These are phyloP conservation scores for Neoarthrinium moseri DNA, from an alignment of 2,329 filamentous ascomycete species.

Conservation along the genomic window DNA sequence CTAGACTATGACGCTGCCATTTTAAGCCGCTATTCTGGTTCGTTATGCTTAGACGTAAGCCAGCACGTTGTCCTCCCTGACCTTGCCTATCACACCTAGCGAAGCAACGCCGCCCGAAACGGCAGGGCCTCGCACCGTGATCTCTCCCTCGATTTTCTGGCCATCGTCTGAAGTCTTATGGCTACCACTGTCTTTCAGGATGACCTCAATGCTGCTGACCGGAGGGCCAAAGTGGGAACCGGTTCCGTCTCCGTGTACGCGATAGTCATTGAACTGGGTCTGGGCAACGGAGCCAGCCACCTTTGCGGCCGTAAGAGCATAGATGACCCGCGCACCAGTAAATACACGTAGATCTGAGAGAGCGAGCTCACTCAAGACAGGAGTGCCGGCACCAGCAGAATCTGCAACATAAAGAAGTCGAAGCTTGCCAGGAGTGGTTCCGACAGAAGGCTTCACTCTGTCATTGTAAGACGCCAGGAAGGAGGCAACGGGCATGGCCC, in stretches of 20 bases:
- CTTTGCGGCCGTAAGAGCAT: constrained; percentile 76
- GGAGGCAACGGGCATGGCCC: constrained; percentile 69
- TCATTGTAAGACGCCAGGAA: constrained; percentile 62
- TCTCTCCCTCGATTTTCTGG: constrained; percentile 56
- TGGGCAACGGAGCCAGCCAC: constrained; percentile 91
- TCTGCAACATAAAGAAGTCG: constrained; percentile 81
- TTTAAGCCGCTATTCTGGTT: not conserved
- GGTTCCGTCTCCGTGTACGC: constrained; percentile 45
- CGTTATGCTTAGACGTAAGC: constrained; percentile 42
- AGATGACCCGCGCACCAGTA: constrained; percentile 76
- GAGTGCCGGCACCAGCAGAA: constrained; percentile 59
- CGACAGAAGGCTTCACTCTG: constrained; percentile 56
- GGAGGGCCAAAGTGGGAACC: constrained; percentile 78
- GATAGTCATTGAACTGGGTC: constrained; percentile 85
- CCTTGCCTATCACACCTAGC: constrained; percentile 62
- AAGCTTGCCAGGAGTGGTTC: constrained; percentile 67
- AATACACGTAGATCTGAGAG: constrained; percentile 82
- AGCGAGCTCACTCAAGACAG: constrained; percentile 64
- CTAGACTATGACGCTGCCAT: not conserved
- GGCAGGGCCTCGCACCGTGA: constrained; percentile 70
- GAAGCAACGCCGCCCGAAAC: constrained; percentile 65
- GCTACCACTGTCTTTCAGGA: constrained; percentile 61
- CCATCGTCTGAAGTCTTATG: constrained; percentile 64
- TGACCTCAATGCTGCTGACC: constrained; percentile 74
- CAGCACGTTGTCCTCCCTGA: constrained; percentile 73